These are phyloP conservation scores for Dillenia turbinata DNA, from an alignment of 164 flowering plant species.

Conservation along the genomic window DNA sequence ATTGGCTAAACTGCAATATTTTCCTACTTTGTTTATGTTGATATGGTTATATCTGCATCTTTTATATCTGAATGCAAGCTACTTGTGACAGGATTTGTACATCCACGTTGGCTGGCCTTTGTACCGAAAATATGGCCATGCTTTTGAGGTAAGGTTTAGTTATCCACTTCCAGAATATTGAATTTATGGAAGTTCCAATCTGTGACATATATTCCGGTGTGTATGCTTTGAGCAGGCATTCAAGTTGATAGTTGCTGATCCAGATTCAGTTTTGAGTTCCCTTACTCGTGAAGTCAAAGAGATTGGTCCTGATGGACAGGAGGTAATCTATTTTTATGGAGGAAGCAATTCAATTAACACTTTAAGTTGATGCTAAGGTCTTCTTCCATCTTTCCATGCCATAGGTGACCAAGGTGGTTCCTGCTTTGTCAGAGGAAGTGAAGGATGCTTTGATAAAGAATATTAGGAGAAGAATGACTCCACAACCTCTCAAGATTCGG, in stretches of 20 bases:
- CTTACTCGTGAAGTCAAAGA: conserved; percentile 91
- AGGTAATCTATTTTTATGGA: conserved; percentile 43
- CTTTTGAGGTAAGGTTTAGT: conserved; percentile 68
- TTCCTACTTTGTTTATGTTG: not conserved
- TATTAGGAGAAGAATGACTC: conserved; percentile 94
- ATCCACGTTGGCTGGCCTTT: conserved; percentile 94
- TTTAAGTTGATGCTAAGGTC: conserved; percentile 4
- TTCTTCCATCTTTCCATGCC: conserved; percentile 1
- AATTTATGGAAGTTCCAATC: not conserved
- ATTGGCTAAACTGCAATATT: too few species aligned
- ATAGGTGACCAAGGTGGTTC: conserved; percentile 78
- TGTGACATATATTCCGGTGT: not conserved
- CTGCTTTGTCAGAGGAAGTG: conserved; percentile 83
- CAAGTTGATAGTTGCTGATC: conserved; percentile 75
- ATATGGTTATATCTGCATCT: not conserved
- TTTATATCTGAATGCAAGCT: conserved; percentile 2
- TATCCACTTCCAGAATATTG: not conserved
- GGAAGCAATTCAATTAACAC: not conserved
- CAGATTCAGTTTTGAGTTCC: conserved; percentile 68
- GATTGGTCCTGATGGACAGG: conserved; percentile 85
- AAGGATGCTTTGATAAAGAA: conserved; percentile 83
- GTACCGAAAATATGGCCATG: conserved; percentile 90
- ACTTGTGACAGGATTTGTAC: conserved; percentile 64
- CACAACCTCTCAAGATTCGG: conserved; percentile 86
- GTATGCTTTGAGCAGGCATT: conserved; percentile 57